These are phyloP conservation scores for Fusarium kyushuense DNA, from an alignment of 2,329 filamentous ascomycete species.

Conservation along the genomic window DNA sequence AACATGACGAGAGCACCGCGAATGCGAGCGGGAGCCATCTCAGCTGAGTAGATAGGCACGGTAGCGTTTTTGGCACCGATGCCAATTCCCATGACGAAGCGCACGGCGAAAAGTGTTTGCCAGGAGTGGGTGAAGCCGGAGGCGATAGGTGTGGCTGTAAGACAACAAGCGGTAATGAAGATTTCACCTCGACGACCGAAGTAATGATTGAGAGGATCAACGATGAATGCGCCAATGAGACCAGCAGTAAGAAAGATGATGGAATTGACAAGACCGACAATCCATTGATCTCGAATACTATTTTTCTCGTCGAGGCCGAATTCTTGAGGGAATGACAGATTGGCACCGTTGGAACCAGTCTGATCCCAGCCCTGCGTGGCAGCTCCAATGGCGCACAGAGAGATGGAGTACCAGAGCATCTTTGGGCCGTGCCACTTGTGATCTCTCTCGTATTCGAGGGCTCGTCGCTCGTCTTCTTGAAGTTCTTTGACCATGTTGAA, in stretches of 20 bases:
- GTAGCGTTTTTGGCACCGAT: slow-evolving; percentile 74
- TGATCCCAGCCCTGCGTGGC: slow-evolving; percentile 74
- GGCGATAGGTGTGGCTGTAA: slow-evolving; percentile 57
- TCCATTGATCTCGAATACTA: slow-evolving; percentile 59
- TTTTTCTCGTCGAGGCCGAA: slow-evolving; percentile 50
- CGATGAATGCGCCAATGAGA: slow-evolving; percentile 56
- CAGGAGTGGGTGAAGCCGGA: slow-evolving; percentile 69
- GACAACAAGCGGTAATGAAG: slow-evolving; percentile 67
- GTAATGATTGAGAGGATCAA: slow-evolving; percentile 70
- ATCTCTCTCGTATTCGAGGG: slow-evolving; percentile 60
- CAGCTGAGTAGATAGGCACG: slow-evolving; percentile 79
- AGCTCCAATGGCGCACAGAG: slow-evolving; percentile 66
- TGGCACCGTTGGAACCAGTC: slow-evolving; percentile 72
- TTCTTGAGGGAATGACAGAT: slow-evolving; percentile 66
- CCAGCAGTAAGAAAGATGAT: slow-evolving; percentile 61
- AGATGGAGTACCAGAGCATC: slow-evolving; percentile 60
- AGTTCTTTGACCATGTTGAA: slow-evolving; percentile 50
- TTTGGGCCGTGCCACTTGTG: slow-evolving; percentile 69
- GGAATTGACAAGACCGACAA: slow-evolving; percentile 52
- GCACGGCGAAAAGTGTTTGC: slow-evolving; percentile 73
- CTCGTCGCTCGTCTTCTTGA: slow-evolving; percentile 52
- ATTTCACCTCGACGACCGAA: slow-evolving; percentile 76
- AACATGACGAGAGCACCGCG: slow-evolving; percentile 83
- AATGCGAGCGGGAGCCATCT: slow-evolving; percentile 74
- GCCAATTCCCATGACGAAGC: slow-evolving; percentile 75